phyloP scores from a whole-genome alignment of 805 yeast genomes.

The Kodamaea kakaduensis region DNA sequence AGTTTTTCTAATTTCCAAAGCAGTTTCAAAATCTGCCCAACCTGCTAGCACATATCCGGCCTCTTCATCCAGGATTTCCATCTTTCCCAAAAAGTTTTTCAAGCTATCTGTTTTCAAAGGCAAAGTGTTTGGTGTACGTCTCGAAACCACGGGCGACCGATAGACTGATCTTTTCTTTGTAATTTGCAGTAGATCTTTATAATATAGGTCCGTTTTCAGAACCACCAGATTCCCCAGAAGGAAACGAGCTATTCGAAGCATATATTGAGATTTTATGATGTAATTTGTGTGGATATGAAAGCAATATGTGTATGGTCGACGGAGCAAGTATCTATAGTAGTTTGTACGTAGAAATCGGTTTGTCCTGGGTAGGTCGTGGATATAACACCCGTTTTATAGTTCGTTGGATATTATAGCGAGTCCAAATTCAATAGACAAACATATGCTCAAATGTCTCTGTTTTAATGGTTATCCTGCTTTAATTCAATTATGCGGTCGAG shows the following conservation, averaged over 20 bases:
- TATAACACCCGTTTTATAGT: no score
- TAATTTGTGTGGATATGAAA: no score
- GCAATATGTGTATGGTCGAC: no score
- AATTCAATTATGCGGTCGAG: no score
- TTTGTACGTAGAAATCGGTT: no score
- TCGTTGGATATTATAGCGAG: no score
- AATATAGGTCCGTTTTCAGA: constrained; percentile 7
- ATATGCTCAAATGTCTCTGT: no score
- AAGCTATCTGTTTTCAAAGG: constrained; percentile 16
- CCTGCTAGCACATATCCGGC: constrained; percentile 28
- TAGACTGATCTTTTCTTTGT: constrained; percentile 3
- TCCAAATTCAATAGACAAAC: no score
- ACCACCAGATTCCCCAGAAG: constrained; percentile 4
- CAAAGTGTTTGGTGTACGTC: not conserved
- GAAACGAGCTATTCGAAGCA: constrained; percentile 1
- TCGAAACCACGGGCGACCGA: not conserved
- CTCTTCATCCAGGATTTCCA: constrained; percentile 22
- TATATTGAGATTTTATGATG: no score
- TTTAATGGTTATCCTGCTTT: no score
- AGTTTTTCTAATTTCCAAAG: not conserved
- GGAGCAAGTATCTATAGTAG: no score
- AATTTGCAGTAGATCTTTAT: constrained; percentile 2
- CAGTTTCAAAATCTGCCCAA: constrained; percentile 17
- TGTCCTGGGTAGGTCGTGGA: no score
- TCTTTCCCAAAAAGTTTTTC: constrained; percentile 23